Evolutionary conservation across 78 protist species (phyloP).

Genomic region (Emiliania huxleyi): DNA sequence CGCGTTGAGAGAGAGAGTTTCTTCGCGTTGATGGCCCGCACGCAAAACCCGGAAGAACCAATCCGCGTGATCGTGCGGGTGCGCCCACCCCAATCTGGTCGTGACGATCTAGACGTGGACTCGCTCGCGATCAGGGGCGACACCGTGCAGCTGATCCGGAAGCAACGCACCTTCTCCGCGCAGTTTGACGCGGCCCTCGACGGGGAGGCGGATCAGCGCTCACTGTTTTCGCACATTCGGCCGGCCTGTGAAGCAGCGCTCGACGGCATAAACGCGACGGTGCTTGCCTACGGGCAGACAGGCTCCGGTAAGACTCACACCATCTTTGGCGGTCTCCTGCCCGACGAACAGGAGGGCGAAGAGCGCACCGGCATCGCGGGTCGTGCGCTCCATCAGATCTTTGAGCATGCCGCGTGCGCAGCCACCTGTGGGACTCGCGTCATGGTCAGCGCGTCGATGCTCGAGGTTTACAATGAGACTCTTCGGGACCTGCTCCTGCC

Average conservation of each 20-base stretch:
- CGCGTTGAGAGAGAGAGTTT: no score
- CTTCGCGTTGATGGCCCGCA: no score
- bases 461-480: neutral
- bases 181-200: neutral
- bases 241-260: neutral
- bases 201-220: neutral
- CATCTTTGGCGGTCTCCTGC: neutral
- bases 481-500: neutral
- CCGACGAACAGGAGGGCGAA: no score
- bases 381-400: neutral
- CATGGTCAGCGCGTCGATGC: neutral
- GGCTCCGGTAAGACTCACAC: slow-evolving; percentile 31
- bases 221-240: neutral
- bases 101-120: neutral
- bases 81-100: neutral
- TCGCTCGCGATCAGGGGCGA: neutral
- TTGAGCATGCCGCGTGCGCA: neutral
- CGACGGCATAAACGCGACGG: neutral
- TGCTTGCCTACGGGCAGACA: slow-evolving; percentile 16
- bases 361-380: neutral
- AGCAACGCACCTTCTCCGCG: neutral
- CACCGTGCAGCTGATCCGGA: neutral
- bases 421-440: neutral
- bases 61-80: slow-evolving; percentile 22
- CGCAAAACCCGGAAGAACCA: neutral